Evolutionary conservation across 2,329 filamentous ascomycete genomes (phyloP), one percentile per base, ranked within the genome.

Genomic region (Fonsecaea multimorphosa): DNA sequence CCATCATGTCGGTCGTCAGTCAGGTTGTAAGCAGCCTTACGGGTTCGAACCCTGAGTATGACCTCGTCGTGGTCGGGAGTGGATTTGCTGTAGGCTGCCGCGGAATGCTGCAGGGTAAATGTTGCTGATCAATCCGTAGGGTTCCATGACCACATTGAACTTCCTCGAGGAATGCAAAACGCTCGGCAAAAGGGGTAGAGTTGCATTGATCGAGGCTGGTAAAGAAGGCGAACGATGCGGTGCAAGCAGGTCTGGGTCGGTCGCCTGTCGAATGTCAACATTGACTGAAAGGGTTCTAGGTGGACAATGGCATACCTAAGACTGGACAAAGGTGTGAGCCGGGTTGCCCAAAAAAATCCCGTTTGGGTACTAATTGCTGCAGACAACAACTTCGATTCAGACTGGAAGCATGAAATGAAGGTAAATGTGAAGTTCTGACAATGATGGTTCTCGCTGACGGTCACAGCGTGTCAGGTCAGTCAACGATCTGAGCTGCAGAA

Each of bases 251-350:
- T 79, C 19, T 55, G 61, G 44, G 36, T 24, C 27, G 27, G 16
- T 6, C 11, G n/a, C 27, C 36, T 12, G n/a, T 11, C 56, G 7
- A 24, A 12, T n/a, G 24, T 24, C 14, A 27, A 12, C 16, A 14
- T 57, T 40, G 16, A 38, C n/a, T 58, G 36, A 55, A 34, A 16
- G 22, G 6, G 7, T 9, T 61, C 8, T 22, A 61, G 66, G 49
- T 68, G 78, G 78, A 80, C 77, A 2, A 79, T 78, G 76, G 77
- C 78, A 4, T 79, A 79, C 65, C 72, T 81, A 7, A 72, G 77
- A n/a, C 68, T 81, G 6, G 77, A 79, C 71, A 76, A 76, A 65
- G 63, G 63, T 61, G 12, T 51, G 63, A 31, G 44, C 44, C 12
- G 22, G 27, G 19, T 12, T 12, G 22, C 22, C n/a, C 19, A 49